Conservation (phyloP, 2,329 filamentous ascomycete genomes). For the Monilinia polystroma region DNA sequence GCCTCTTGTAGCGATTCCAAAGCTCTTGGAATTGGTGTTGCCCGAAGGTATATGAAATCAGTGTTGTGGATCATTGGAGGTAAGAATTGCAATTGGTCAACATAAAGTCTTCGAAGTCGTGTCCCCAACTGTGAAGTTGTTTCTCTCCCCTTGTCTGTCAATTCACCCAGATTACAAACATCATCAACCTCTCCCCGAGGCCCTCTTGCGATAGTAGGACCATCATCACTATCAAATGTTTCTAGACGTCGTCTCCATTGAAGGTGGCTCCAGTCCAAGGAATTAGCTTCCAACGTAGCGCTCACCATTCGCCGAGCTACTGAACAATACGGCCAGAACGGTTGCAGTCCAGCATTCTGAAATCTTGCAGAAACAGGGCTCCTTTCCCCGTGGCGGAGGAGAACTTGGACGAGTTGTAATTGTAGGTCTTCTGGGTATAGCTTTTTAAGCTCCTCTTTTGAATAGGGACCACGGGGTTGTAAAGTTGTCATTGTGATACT, state of each 20-base stretch:
- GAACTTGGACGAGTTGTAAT: conserved; percentile 86
- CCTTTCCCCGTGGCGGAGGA: conserved; percentile 76
- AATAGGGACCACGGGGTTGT: conserved; percentile 72
- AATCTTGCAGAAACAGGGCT: conserved; percentile 88
- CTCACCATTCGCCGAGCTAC: conserved; percentile 69
- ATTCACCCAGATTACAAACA: conserved; percentile 75
- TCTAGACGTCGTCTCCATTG: conserved; percentile 75
- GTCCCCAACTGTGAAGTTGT: conserved; percentile 69
- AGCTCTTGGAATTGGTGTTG: conserved; percentile 72
- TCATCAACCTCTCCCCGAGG: conserved; percentile 69
- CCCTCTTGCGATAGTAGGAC: conserved; percentile 68
- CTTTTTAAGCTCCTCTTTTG: conserved; percentile 71
- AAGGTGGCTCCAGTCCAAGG: conserved; percentile 40
- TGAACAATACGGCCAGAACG: conserved; percentile 88
- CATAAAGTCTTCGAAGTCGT: conserved; percentile 68
- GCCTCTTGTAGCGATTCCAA: conserved; percentile 75
- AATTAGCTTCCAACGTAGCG: conserved; percentile 54
- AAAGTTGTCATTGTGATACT: conserved; percentile 72
- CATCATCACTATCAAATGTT: conserved; percentile 70
- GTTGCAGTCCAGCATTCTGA: conserved; percentile 66
- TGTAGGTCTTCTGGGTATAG: conserved; percentile 81
- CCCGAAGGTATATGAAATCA: conserved; percentile 68
- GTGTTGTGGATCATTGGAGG: conserved; percentile 54
- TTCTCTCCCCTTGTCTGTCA: conserved; percentile 72
- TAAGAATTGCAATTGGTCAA: conserved; percentile 72